Base-by-base conservation (phyloP, 495 filamentous ascomycete species). In the Saxophila tyrrhenica region DNA sequence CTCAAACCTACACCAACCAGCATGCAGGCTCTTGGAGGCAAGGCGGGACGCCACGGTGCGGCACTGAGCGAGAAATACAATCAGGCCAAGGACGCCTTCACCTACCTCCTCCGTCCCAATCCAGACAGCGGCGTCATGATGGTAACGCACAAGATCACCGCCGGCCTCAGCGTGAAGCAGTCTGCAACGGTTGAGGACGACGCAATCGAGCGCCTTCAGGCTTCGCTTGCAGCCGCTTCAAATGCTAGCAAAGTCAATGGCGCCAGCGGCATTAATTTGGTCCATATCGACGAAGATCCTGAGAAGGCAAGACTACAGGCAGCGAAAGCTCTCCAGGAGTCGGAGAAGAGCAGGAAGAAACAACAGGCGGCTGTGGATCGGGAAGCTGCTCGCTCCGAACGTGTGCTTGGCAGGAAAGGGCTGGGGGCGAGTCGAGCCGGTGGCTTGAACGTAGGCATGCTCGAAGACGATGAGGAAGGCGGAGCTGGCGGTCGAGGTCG, bases 81-180 rank as follows among this genome's bases (percentile, higher is more conserved):
- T 44, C 74, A 82, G 23, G 78, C 81, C 55, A 72, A 82, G 29
- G 85, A 92, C 58, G 82, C 86, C 11, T 86, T 91, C 63, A 86
- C 85, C 44, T 96, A 96, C 65, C 78, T 92, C 10, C 81, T 79
- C 3, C 81, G 86, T 20, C 85, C 87, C 0, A 78, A 84, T 44
- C 76, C 87, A 57, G 76, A 76, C 8, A 81, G 82, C 19, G 77
- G 78, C 35, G 69, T 88, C 1, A 76, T 95, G 52, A 76, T 86
- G 61, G 73, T 88, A 21, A 84, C 86, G 23, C 86, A 86, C 54
- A 88, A 94, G 66, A 69, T 95, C 55, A 86, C 85, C 13, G 82
- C 88, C 51, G 80, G 84, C 29, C 80, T 92, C 56, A 79, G 77
- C 1, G 75, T 95, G 35, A 74, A 77, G 51, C 85, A 86, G 2